Base-by-base conservation (phyloP, 306 rosid genomes). In the Trifolium dubium region DNA sequence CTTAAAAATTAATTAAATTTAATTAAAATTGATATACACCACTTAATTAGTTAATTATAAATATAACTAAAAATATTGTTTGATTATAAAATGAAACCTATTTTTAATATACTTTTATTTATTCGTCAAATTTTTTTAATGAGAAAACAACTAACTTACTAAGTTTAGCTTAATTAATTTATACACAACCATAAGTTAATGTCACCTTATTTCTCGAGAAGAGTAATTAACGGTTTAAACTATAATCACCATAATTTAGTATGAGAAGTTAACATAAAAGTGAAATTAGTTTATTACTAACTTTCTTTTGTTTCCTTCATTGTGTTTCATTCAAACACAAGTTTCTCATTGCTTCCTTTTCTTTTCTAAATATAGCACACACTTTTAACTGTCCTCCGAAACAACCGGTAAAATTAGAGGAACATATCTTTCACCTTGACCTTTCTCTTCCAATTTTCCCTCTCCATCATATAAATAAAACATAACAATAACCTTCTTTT, bases 371-470 rank as follows among this genome's bases (percentile, higher is more conserved):
- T 8, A 50, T 77, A 63, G 53, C 74, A 28, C 18, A 72, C 30
- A 4, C 10, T 10, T 5, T 46, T 10, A 50, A 54, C 58, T 73
- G 64, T 40, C 58, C 51, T 8, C 83, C 92, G 76, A 73, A 81
- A 32, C 75, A 11, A 18, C 2, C 81, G 95, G 72, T 64, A 50
- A 86, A 89, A 89, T 85, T 71, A 82, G 82, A 39, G 94, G 89
- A 81, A 78, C 80, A 81, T 31, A 77, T 63, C 72, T 55, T 15
- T 43, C 10, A 46, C 69, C 67, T 60, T 77, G 83, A 83, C 89
- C 68, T 41, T 47, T 64, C 73, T 81, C 84, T 30, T 34, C 81
- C 83, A 68, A 14, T 50, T 62, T 68, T 79, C 67, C 69, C 68
- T 41, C 56, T 58, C 65, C 59, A 70, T 78, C 80, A 66, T 85